Base-by-base conservation (phyloP, 2,329 filamentous ascomycete genomes). In the Apiospora marii region DNA sequence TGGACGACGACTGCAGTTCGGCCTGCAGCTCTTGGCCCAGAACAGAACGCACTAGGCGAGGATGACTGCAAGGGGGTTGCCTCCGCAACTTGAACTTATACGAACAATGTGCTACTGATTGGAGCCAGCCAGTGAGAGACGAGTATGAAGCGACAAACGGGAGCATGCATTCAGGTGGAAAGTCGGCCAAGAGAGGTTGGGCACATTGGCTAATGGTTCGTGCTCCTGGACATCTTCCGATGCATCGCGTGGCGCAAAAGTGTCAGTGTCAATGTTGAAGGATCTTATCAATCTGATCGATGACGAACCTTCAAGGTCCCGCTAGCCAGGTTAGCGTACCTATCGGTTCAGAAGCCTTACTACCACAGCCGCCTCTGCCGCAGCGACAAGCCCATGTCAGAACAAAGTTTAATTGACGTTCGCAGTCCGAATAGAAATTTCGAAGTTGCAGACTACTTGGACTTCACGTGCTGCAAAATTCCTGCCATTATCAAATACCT, bases 211-310 rank as follows among this genome's bases (percentile, higher is more conserved):
- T 49, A 41, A 41, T 41, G 46, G 22, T n/a, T 49, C 22, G 22
- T n/a, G n/a, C 46, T 49, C 46, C n/a, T 19, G 22, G 46, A 19
- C 22, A 22, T 49, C 19, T 49, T 22, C 22, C 30, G 22, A 61
- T 34, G 30, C 30, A 61, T 61, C 30, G 30, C 34, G 51, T 61
- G 53, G 30, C 34, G 34, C 53, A 37, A 34, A 58, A 34, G 27
- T 58, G 51, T 22, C 16, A 34, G 30, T 19, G 27, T 34, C 16
- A 49, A 37, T 24, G 14, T 41, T 10, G 7, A 41, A 37, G n/a
- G 13, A 34, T 67, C 61, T 69, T 69, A 69, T 69, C 67, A 69
- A 69, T 69, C 67, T 48, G 30, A 69, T 69, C 67, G 41, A 64
- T 41, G 58, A 41, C 34, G 34, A 41, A 64, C 34, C n/a, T 41